Percentiles rank a stretch among this genome's conserved stretches.
These are phyloP conservation scores for Neurospora discreta DNA, from an alignment of 495 filamentous ascomycete species.

Conservation along the genomic window DNA sequence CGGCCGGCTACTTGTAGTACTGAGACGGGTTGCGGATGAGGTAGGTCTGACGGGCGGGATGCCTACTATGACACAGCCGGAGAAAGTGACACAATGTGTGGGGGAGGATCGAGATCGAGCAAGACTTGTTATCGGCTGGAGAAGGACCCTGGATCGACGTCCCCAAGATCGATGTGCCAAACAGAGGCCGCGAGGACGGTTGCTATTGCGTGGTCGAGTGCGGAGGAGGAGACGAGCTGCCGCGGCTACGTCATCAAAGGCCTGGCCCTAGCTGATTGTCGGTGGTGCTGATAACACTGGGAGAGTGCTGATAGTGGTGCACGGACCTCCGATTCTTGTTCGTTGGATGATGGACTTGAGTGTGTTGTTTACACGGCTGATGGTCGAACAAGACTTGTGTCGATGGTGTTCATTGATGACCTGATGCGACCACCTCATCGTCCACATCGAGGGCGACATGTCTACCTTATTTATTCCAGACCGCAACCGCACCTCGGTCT, in stretches of 20 bases:
- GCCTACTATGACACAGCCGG: not conserved
- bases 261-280: slow-evolving; percentile 16
- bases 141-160: not conserved
- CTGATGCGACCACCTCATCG: not conserved
- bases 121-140: not conserved
- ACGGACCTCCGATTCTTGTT: not conserved
- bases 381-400: not conserved
- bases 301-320: not conserved
- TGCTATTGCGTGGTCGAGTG: not conserved
- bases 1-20: not conserved
- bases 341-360: not conserved
- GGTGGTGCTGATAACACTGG: not conserved
- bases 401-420: not conserved
- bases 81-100: not conserved
- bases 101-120: not conserved
- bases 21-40: not conserved
- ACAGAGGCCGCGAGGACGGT: not conserved
- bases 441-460: not conserved
- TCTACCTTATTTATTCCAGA: not conserved
- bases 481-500: not conserved
- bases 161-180: not conserved
- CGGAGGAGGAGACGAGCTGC: not conserved
- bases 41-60: not conserved
- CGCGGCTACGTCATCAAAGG: slow-evolving; percentile 20
- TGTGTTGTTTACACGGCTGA: not conserved